Evolutionary conservation across 257 asterid genomes (phyloP).

Genomic region (Verbena officinalis): DNA sequence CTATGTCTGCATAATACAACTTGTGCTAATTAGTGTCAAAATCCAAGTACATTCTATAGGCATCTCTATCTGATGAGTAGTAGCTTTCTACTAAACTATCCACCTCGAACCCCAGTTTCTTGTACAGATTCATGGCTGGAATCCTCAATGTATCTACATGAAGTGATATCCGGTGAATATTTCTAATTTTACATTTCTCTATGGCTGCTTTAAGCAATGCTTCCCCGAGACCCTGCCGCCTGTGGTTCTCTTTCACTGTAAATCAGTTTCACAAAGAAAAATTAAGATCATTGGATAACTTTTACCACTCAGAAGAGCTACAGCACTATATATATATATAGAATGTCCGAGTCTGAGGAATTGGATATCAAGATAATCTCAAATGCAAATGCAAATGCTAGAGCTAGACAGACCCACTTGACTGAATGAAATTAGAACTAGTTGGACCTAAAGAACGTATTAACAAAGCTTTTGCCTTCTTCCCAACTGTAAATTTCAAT

Average conservation of each 20-base stretch:
- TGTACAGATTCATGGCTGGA: conserved; percentile 75
- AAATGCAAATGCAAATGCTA: not conserved
- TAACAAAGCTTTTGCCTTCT: not conserved
- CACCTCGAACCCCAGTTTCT: conserved; percentile 72
- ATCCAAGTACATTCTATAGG: conserved; percentile 87
- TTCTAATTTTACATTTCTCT: conserved; percentile 70
- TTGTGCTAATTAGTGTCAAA: conserved; percentile 39
- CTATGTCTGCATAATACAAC: not conserved
- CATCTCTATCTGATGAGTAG: conserved; percentile 74
- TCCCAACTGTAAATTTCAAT: not conserved
- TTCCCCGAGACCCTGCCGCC: conserved; percentile 81
- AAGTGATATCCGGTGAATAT: conserved; percentile 65
- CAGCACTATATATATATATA: no score
- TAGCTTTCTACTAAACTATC: conserved; percentile 70
- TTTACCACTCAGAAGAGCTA: not conserved
- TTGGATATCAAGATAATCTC: no score
- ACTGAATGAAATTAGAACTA: not conserved
- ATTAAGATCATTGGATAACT: not conserved
- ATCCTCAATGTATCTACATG: conserved; percentile 84
- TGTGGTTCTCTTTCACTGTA: conserved; percentile 67
- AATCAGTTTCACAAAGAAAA: conserved; percentile 22
- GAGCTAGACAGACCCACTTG: no score
- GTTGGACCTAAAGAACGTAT: not conserved
- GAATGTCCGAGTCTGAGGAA: not conserved
- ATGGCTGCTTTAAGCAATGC: conserved; percentile 73